A percentile compares a stretch with the other conserved stretches of the same genome.
These are phyloP conservation scores for Herpetospermum pedunculosum DNA, from an alignment of 306 rosid genomes.

Conservation along the genomic window DNA sequence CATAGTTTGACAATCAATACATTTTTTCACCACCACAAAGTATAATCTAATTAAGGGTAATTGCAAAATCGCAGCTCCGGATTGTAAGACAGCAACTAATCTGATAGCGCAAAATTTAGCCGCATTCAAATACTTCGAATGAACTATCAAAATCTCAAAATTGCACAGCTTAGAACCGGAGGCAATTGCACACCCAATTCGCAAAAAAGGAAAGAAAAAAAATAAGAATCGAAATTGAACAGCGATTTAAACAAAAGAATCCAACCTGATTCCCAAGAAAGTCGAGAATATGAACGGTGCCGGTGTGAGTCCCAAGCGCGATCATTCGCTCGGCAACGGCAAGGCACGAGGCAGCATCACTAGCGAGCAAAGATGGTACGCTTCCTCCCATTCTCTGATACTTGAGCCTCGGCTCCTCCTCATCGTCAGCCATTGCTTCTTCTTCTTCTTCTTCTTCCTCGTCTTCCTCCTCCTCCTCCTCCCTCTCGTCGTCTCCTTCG, in stretches of 20 bases:
- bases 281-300: constrained; percentile 80
- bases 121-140: not conserved
- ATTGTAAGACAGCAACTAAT: not conserved
- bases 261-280: constrained; percentile 95
- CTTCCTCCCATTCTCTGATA: constrained; percentile 98
- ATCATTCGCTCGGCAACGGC: constrained; percentile 95
- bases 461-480: constrained; percentile 59
- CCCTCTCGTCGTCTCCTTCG: constrained; percentile 86
- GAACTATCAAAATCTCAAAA: not conserved
- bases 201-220: not conserved
- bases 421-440: constrained; percentile 31
- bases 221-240: not conserved
- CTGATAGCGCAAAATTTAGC: not conserved
- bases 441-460: constrained; percentile 46
- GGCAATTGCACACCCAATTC: not conserved
- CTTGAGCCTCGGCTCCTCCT: constrained; percentile 95
- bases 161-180: not conserved
- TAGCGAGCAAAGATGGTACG: constrained; percentile 60
- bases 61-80: not conserved
- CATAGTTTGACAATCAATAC: not conserved
- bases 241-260: not conserved
- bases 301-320: constrained; percentile 83
- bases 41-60: not conserved
- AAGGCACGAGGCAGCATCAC: constrained; percentile 80
- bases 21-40: not conserved